phyloP scores from a whole-genome alignment of 176 grass and related monocot genomes.

The Phoenix roebelenii region DNA sequence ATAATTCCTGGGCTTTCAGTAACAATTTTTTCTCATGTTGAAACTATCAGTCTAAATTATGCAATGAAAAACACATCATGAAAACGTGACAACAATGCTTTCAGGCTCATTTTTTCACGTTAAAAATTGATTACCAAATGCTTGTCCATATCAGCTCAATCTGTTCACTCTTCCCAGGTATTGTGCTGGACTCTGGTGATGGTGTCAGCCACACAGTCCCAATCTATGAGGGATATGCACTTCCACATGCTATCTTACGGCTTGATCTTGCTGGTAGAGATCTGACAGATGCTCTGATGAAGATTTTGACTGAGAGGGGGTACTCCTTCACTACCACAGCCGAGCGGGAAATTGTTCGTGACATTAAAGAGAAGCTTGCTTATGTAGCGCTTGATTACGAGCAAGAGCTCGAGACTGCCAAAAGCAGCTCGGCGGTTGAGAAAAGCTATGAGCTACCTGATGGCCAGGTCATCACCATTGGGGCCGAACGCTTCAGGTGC shows the following conservation, averaged over 20 bases:
- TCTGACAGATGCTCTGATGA: constrained; percentile 15
- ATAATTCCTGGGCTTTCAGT: too few relatives aligned
- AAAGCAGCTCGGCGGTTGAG: neutral
- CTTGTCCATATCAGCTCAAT: neutral
- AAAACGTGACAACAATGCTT: neutral
- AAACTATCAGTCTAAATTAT: too few relatives aligned
- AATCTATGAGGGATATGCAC: constrained; percentile 16
- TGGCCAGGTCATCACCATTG: constrained; percentile 15
- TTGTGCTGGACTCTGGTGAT: constrained; percentile 11
- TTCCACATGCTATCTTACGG: constrained; percentile 17
- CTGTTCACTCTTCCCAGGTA: neutral
- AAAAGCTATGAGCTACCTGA: constrained; percentile 16
- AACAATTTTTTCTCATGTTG: too few relatives aligned
- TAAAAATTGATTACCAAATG: neutral
- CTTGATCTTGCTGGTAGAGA: constrained; percentile 14
- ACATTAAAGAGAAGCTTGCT: constrained; percentile 13
- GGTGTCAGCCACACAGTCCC: constrained; percentile 10
- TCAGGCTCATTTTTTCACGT: neutral
- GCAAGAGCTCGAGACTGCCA: constrained; percentile 13
- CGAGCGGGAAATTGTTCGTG: constrained; percentile 16
- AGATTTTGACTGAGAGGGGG: constrained; percentile 8
- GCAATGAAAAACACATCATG: too few relatives aligned
- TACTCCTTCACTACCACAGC: constrained; percentile 8
- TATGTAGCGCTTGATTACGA: constrained; percentile 14
- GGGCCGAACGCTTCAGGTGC: constrained; percentile 10